phyloP scores from a whole-genome alignment of 768 basidiomycete genomes.

The Kwoniella europaea region DNA sequence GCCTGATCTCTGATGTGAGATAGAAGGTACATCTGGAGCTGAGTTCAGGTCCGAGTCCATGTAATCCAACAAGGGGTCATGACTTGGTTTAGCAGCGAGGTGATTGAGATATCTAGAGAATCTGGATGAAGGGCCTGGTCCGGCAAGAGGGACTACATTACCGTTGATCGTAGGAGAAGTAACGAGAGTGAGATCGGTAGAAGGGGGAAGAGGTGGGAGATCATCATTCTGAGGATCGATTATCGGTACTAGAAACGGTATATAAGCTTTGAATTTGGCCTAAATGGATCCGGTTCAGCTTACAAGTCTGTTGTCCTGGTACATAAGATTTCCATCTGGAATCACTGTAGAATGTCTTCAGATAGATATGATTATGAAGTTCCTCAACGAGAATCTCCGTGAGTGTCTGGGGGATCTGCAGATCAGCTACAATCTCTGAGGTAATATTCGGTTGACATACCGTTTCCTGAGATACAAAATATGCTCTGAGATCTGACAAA shows the following conservation, averaged over 20 bases:
- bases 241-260: conserved; percentile 32
- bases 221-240: conserved; percentile 47
- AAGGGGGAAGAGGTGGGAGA: conserved; percentile 3
- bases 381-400: conserved; percentile 94
- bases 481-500: conserved; percentile 80
- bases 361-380: conserved; percentile 93
- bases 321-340: conserved; percentile 84
- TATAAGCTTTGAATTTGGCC: neutral
- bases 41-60: conserved; percentile 42
- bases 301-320: conserved; percentile 77
- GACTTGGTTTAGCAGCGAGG: conserved; percentile 55
- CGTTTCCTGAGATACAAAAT: conserved; percentile 82
- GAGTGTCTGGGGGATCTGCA: conserved; percentile 67
- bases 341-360: conserved; percentile 96
- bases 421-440: neutral
- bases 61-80: conserved; percentile 57
- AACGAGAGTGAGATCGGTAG: conserved; percentile 15
- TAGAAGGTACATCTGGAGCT: conserved; percentile 22
- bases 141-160: conserved; percentile 5
- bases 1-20: conserved; percentile 24
- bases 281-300: conserved; percentile 52
- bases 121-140: conserved; percentile 41
- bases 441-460: conserved; percentile 62
- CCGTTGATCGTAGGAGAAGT: conserved; percentile 24
- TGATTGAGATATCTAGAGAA: conserved; percentile 57